Base-by-base conservation (phyloP, 164 flowering plant species). In the Sedum album region DNA sequence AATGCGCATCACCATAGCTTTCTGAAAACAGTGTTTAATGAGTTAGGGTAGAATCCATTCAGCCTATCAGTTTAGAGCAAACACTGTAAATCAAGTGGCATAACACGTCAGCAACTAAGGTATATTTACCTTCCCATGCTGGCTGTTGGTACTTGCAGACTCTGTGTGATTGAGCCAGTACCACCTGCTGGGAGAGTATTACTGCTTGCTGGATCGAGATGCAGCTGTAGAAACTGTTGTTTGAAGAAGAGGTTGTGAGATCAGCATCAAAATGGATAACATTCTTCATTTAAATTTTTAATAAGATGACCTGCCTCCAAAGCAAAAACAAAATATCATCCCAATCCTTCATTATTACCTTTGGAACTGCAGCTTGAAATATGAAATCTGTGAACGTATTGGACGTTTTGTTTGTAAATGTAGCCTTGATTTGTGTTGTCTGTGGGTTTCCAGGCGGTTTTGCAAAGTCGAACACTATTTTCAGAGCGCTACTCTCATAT, bases 291-390 rank as follows among this genome's bases (percentile, higher is more conserved):
- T 14, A 13, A 11, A 11, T 13, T 13, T 13, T 15, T 0, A 44
- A 44, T 44, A 44, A 14, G 48, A 17, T 44, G 48, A 44, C 48
- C 48, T 44, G 48, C 17, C 48, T 44, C 25, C 21, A 21, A 5
- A 3, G 7, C 38, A 7, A 35, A 35, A 35, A 35, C 38, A 35
- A 35, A 35, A 21, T 51, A 10, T 21, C 8, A 2, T 51, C 21
- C 1, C 2, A 51, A 6, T n/a, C n/a, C n/a, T n/a, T n/a, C n/a
- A n/a, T n/a, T n/a, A 14, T 80, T 83, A 94, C 99, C 97, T 94
- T 94, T 21, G 99, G 99, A 72, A 94, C 99, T 67, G 99, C 99
- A 20, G 99, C 99, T 80, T 90, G 97, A 77, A 94, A 94, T 67
- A 91, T 66, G 69, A 94, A 87, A 77, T 94, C 84, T 17, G 91